Evolutionary conservation across 345 rosid genomes (phyloP).

Genomic region (Streptanthus diversifolius): DNA sequence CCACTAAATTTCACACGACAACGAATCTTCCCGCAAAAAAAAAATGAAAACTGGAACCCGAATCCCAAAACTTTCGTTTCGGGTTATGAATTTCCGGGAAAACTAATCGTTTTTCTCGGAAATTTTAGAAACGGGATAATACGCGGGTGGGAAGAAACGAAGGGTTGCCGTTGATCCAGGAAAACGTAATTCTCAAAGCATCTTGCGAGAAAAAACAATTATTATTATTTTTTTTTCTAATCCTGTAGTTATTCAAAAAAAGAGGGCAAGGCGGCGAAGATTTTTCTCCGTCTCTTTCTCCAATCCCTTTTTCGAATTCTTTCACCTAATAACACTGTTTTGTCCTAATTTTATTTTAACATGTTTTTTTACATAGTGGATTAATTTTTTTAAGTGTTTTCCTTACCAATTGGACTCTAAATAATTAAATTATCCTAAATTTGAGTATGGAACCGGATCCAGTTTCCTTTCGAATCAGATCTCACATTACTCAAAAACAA

Average conservation of each 20-base stretch:
- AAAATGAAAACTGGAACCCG: background rate
- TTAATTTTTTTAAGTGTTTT: background rate
- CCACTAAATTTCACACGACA: background rate
- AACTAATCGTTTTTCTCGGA: no score
- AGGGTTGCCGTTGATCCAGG: slow-evolving; percentile 45
- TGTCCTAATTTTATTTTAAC: background rate
- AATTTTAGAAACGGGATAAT: slow-evolving; percentile 7
- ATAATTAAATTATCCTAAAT: background rate
- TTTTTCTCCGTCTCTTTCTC: background rate
- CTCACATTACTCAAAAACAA: no score
- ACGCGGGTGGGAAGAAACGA: slow-evolving; percentile 33
- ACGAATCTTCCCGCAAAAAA: slow-evolving; percentile 1
- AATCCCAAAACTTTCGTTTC: background rate
- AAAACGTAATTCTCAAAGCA: background rate
- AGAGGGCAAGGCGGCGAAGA: background rate
- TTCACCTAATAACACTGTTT: background rate
- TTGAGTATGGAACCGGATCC: no score
- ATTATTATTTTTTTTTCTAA: background rate
- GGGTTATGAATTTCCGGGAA: background rate
- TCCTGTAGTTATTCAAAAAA: background rate
- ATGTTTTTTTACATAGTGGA: background rate
- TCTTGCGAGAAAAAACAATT: background rate
- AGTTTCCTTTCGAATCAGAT: no score
- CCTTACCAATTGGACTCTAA: background rate
- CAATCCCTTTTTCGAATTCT: background rate